These are phyloP conservation scores for Phaeodactylum tricornutum DNA, from an alignment of 108 stramenopile genomes.

Conservation along the genomic window DNA sequence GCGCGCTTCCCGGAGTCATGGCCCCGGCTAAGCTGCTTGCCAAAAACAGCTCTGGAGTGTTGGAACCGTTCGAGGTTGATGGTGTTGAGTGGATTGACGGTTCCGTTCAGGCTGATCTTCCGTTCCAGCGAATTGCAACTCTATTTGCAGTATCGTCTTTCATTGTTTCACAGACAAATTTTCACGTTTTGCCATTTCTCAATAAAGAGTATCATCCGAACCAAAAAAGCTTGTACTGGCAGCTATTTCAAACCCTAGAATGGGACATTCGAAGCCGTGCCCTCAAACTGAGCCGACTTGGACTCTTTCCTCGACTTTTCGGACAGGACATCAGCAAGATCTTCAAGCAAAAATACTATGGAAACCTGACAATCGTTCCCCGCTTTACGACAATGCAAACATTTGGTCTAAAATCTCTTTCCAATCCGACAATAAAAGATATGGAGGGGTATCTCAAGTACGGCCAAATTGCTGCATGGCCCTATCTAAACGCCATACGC, in stretches of 20 bases:
- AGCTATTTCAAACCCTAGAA: slow-evolving; percentile 71
- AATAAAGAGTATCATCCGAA: slow-evolving; percentile 80
- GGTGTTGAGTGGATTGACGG: slow-evolving; percentile 94
- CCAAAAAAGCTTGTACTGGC: slow-evolving; percentile 56
- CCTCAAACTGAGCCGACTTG: slow-evolving; percentile 66
- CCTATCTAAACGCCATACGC: slow-evolving; percentile 65
- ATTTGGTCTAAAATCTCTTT: slow-evolving; percentile 74
- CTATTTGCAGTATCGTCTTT: slow-evolving; percentile 86
- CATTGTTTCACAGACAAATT: slow-evolving; percentile 88
- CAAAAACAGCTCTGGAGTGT: slow-evolving; percentile 68
- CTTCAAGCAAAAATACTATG: slow-evolving; percentile 91
- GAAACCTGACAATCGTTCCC: slow-evolving; percentile 77
- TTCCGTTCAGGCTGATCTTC: slow-evolving; percentile 86
- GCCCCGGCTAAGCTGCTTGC: slow-evolving; percentile 75
- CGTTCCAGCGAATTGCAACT: slow-evolving; percentile 86
- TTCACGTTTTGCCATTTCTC: slow-evolving; percentile 86
- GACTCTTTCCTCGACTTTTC: slow-evolving; percentile 82
- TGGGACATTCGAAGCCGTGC: slow-evolving; percentile 80
- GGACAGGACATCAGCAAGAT: slow-evolving; percentile 89
- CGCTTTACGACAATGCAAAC: slow-evolving; percentile 74
- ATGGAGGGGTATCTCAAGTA: slow-evolving; percentile 81
- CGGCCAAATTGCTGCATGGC: slow-evolving; percentile 82
- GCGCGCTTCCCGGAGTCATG: slow-evolving; percentile 90
- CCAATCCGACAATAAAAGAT: slow-evolving; percentile 69
- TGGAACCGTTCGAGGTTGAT: slow-evolving; percentile 88